A percentile compares a stretch with the other conserved stretches of the same genome.
phyloP scores from a whole-genome alignment of 2,329 filamentous ascomycete species.

The Rhexocercosporidium sp. region DNA sequence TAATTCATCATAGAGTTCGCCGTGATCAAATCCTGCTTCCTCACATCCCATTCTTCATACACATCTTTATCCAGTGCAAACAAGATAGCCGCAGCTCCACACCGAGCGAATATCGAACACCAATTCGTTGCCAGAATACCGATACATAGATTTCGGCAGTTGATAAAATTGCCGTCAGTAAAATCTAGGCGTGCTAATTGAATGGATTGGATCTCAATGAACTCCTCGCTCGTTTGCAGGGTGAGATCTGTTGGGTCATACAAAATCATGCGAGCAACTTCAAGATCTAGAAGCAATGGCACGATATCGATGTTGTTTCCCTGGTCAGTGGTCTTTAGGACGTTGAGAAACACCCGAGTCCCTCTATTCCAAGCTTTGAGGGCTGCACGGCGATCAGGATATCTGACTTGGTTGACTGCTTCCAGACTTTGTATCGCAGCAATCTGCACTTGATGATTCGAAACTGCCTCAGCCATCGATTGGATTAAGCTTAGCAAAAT shows the following conservation, averaged over 20 bases:
- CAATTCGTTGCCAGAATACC: neutral
- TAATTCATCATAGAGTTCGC: neutral
- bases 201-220: constrained; percentile 9
- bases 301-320: neutral
- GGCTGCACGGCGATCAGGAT: neutral
- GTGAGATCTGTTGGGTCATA: constrained; percentile 6
- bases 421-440: constrained; percentile 5
- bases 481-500: neutral
- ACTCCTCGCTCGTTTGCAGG: neutral
- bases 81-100: constrained; percentile 9
- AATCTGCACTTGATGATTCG: constrained; percentile 10
- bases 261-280: constrained; percentile 12
- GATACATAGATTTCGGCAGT: neutral
- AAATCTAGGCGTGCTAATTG: neutral
- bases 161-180: neutral
- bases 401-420: neutral
- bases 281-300: constrained; percentile 6
- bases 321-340: neutral
- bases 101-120: constrained; percentile 5
- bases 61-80: constrained; percentile 13
- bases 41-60: neutral
- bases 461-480: neutral
- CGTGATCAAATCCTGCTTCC: neutral
- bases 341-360: constrained; percentile 11
- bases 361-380: constrained; percentile 19